These are phyloP conservation scores for Hortiboletus campestris DNA, from an alignment of 768 basidiomycete species.

Conservation along the genomic window DNA sequence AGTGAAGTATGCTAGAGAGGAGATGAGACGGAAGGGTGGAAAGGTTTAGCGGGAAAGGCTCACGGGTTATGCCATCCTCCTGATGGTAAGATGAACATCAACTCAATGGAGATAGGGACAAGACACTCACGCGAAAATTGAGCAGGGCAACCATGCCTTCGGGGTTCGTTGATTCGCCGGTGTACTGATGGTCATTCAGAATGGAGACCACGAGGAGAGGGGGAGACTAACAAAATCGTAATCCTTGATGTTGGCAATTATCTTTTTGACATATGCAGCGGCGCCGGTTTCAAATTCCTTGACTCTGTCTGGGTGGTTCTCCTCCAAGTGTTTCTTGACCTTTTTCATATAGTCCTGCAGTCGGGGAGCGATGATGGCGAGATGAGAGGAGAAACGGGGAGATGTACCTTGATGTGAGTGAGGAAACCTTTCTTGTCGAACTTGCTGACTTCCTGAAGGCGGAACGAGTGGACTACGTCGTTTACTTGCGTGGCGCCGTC, in stretches of 20 bases:
- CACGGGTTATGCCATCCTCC: constrained; percentile 83
- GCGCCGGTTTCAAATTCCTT: constrained; percentile 82
- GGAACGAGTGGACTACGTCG: constrained; percentile 91
- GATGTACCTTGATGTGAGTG: constrained; percentile 68
- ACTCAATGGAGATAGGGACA: neutral
- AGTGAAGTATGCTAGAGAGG: constrained; percentile 72
- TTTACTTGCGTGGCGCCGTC: constrained; percentile 76
- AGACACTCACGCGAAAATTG: constrained; percentile 76
- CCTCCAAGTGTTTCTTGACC: constrained; percentile 64
- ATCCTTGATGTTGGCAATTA: constrained; percentile 87
- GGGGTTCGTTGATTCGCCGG: constrained; percentile 72
- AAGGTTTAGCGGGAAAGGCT: constrained; percentile 27
- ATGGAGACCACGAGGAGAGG: too few species aligned
- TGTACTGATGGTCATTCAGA: constrained; percentile 47
- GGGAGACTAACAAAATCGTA: constrained; percentile 76
- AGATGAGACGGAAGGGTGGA: constrained; percentile 5
- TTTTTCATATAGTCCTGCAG: constrained; percentile 89
- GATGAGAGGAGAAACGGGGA: neutral
- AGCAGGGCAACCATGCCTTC: constrained; percentile 94
- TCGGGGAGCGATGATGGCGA: neutral
- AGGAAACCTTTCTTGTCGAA: constrained; percentile 94
- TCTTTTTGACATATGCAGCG: constrained; percentile 75
- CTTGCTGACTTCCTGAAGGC: constrained; percentile 57
- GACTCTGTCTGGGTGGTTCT: constrained; percentile 58
- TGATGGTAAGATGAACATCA: constrained; percentile 28